Base-by-base conservation (phyloP, 352 stramenopile genomes). In the Phytopythium boreale region DNA sequence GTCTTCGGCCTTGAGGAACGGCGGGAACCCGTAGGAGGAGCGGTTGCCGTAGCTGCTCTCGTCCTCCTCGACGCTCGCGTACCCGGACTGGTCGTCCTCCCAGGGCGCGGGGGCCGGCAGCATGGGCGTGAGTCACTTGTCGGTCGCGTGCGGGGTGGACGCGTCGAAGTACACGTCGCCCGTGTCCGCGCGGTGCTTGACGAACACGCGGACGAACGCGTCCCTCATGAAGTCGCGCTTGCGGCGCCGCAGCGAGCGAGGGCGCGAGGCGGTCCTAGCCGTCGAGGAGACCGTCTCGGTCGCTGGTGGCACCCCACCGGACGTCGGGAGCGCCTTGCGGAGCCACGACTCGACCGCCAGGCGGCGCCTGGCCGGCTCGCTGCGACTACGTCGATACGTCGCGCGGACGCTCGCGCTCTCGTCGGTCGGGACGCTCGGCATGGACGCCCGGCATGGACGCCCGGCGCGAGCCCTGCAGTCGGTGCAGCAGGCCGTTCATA, bases 161-260 rank as follows among this genome's bases (percentile, higher is more conserved):
- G 53, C 34, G 53, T 59, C 34, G n/a, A 15, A 8, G 22, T n/a
- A 46, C 34, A 3, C 31, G 31, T 39, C 29, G 22, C 3, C 4
- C n/a, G n/a, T n/a, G n/a, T n/a, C n/a, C n/a, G n/a, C n/a, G n/a
- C 29, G 50, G 31, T 31, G 53, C 53, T 59, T 46, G 53, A 29
- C 27, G 31, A 59, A 69, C 46, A 75, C 34, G 52, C 43, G 70
- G 27, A 55, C 27, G 2, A 78, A 41, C 6, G 64, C 58, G 29
- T 67, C 52, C 24, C 68, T 55, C 41, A 75, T 64, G 34, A 78
- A 66, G 44, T 63, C 71, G 37, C 37, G 43, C 26, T 67, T 73
- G 37, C 56, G 53, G 9, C 51, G 52, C 2, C 60, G 56, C 11
- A 50, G 31, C 15, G 39, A 46, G 39, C 17, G 8, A 43, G 37